Evolutionary conservation across 495 filamentous ascomycete species (phyloP), one percentile per base, ranked within the genome.

Genomic region (Chaetomidium leptoderma): DNA sequence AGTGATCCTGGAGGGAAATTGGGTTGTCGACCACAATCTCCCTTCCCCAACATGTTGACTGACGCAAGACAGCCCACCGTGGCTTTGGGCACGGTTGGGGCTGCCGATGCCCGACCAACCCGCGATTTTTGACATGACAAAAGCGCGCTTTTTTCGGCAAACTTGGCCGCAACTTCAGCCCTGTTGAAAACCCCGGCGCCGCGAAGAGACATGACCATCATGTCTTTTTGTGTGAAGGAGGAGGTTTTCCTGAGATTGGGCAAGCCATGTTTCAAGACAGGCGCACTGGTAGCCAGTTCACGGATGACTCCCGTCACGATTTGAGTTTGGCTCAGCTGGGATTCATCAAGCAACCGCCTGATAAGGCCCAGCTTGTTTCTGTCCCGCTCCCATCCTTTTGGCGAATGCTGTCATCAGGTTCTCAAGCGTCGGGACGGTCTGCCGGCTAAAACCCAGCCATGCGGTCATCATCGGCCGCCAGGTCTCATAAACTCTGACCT

Each of bases 71-170:
- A 53, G 14, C 6, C 17, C 24, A 5, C 24, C 8, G 23, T 39
- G 49, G 32, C 47, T 27, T 40, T 14, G 48, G 30, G 48, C 48
- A 51, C 30, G 33, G 32, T 27, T 51, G 32, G 30, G 32, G 48
- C 2, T 43, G 40, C 40, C 16, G 26, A 13, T 17, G 16, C 14
- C 24, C 40, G 6, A 23, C n/a, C 39, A 6, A 42, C 13, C n/a
- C 35, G 36, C 36, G n/a, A 6, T n/a, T 39, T 39, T 39, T 19
- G n/a, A 17, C 36, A 39, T 19, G 36, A n/a, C 3, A 37, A 37
- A 39, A 39, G 24, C 40, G 40, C 40, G 40, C 21, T 44, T 24
- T 44, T 44, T 24, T 24, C 16, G 14, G 2, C n/a, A 19, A 9
- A 23, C 40, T 44, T 44, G 40, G 40, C 19, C 23, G 9, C 21